Conservation (phyloP, 768 basidiomycete genomes). For the Neoboletus subvelutipes region DNA sequence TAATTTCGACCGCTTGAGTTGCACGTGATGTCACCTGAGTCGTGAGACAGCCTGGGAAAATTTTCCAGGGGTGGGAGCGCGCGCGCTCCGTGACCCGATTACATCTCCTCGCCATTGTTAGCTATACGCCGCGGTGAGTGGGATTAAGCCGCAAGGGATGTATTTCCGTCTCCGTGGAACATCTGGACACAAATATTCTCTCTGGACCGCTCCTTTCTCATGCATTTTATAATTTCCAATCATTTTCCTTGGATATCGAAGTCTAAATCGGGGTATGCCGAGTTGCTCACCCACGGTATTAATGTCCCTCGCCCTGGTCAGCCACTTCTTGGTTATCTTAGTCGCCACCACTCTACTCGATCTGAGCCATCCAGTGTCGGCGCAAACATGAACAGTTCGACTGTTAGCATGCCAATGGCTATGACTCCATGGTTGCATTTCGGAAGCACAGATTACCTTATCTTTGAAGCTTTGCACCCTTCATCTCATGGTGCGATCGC, state of each 20-base stretch:
- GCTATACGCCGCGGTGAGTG: background rate
- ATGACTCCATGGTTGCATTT: slow-evolving; percentile 78
- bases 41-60: no score
- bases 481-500: slow-evolving; percentile 66
- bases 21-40: no score
- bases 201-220: background rate
- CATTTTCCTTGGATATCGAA: background rate
- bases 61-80: background rate
- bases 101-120: background rate
- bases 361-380: background rate
- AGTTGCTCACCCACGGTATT: background rate
- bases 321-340: background rate
- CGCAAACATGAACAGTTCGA: slow-evolving; percentile 6
- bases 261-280: slow-evolving; percentile 8
- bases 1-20: no score
- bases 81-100: background rate
- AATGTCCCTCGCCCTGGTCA: no score
- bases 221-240: background rate
- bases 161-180: background rate
- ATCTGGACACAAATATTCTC: background rate
- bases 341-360: background rate
- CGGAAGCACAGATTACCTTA: slow-evolving; percentile 57
- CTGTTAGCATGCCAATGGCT: slow-evolving; percentile 22
- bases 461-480: slow-evolving; percentile 70
- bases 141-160: background rate